These are phyloP conservation scores for Halophytophthora polymorphica DNA, from an alignment of 352 stramenopile genomes.

Conservation along the genomic window DNA sequence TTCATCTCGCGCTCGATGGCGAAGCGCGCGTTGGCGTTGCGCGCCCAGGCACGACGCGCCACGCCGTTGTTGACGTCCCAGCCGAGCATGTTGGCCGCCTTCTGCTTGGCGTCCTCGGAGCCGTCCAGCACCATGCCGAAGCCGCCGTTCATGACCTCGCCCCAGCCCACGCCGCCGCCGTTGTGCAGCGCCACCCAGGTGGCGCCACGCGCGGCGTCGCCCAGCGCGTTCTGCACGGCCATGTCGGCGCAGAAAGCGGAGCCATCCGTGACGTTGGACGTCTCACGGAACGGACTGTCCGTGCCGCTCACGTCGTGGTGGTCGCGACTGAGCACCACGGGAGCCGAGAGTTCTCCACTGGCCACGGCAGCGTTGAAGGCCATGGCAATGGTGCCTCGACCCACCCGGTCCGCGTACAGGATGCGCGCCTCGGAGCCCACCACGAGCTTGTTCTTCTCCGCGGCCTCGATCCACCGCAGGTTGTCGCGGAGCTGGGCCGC, in stretches of 20 bases:
- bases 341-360: slow-evolving; percentile 54
- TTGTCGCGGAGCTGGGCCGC: slow-evolving; percentile 82
- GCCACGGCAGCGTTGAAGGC: slow-evolving; percentile 85
- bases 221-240: slow-evolving; percentile 88
- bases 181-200: slow-evolving; percentile 90
- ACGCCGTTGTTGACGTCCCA: slow-evolving; percentile 92
- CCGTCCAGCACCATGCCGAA: slow-evolving; percentile 88
- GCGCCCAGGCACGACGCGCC: slow-evolving; percentile 69
- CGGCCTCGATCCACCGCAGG: slow-evolving; percentile 81
- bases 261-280: slow-evolving; percentile 84
- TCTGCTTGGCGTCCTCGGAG: slow-evolving; percentile 54
- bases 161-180: slow-evolving; percentile 85
- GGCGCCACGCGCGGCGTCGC: slow-evolving; percentile 75
- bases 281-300: slow-evolving; percentile 88
- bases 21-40: slow-evolving; percentile 83
- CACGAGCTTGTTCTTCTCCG: slow-evolving; percentile 82
- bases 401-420: slow-evolving; percentile 82
- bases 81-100: slow-evolving; percentile 72
- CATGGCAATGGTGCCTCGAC: slow-evolving; percentile 67
- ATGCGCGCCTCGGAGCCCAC: slow-evolving; percentile 88
- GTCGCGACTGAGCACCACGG: slow-evolving; percentile 82
- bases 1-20: slow-evolving; percentile 85
- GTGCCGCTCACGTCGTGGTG: slow-evolving; percentile 89
- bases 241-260: slow-evolving; percentile 88
- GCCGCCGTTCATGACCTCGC: slow-evolving; percentile 86